A percentile compares a stretch with the other conserved stretches of the same genome.
Conservation (phyloP, 2,329 filamentous ascomycete genomes). For the Colletotrichum sublineola region DNA sequence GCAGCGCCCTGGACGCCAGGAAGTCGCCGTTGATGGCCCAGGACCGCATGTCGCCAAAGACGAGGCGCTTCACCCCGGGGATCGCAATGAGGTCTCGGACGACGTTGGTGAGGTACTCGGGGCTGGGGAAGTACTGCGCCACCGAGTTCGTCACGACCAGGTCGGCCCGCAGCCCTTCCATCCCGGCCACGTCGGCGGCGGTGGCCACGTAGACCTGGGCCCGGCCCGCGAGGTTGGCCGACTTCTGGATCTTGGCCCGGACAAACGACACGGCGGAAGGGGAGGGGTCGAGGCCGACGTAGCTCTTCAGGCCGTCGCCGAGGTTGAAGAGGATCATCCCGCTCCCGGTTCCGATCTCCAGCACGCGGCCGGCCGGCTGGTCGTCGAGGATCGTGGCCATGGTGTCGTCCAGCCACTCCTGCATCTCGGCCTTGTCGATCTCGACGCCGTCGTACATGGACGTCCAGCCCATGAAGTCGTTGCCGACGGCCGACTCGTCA, state of each 20-base stretch:
- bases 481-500: constrained; percentile 39
- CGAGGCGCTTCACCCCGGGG: constrained; percentile 14
- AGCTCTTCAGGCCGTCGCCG: constrained; percentile 40
- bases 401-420: constrained; percentile 52
- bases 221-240: constrained; percentile 5
- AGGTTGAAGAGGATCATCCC: constrained; percentile 53
- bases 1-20: constrained; percentile 35
- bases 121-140: constrained; percentile 47
- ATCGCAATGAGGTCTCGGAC: constrained; percentile 34
- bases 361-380: constrained; percentile 36
- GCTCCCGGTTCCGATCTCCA: constrained; percentile 49
- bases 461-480: constrained; percentile 50
- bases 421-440: constrained; percentile 49
- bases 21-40: constrained; percentile 43
- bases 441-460: constrained; percentile 49
- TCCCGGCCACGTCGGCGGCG: constrained; percentile 25
- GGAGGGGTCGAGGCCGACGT: constrained; percentile 49
- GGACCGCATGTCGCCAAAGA: constrained; percentile 46
- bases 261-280: constrained; percentile 44
- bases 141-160: constrained; percentile 45
- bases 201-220: constrained; percentile 44
- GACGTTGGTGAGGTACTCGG: constrained; percentile 44
- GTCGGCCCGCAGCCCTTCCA: neutral
- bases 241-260: constrained; percentile 24
- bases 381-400: constrained; percentile 40